Conservation (phyloP, 805 yeast species). For the Wickerhamomyces xylosicus region DNA sequence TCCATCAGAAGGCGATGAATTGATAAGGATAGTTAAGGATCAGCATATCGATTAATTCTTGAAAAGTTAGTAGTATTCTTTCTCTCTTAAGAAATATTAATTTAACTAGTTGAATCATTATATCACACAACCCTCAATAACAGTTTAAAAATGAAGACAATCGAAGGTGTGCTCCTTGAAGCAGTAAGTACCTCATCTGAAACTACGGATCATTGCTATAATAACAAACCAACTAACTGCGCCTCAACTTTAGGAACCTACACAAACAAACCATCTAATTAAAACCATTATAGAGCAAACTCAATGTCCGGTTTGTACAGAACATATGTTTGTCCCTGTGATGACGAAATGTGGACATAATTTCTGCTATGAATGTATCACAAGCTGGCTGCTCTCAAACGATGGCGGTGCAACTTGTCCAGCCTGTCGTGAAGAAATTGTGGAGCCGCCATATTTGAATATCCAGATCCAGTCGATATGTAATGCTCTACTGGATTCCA, state of each 20-base stretch:
- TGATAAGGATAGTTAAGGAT: too few species aligned
- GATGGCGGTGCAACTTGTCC: conserved; percentile 43
- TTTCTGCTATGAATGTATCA: conserved; percentile 59
- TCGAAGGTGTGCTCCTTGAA: conserved; percentile 9
- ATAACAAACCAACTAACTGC: conserved; percentile 1
- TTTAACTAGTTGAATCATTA: too few species aligned
- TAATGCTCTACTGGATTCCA: conserved; percentile 29
- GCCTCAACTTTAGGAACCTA: conserved; percentile 6
- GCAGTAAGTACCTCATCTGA: conserved; percentile 12
- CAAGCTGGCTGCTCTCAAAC: conserved; percentile 48
- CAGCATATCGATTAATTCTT: too few species aligned
- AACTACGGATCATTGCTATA: background rate
- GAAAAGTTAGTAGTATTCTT: too few species aligned
- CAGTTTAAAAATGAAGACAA: background rate
- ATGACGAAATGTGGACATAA: conserved; percentile 63
- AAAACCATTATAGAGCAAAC: conserved; percentile 20
- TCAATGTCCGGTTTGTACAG: conserved; percentile 58
- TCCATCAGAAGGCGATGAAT: too few species aligned
- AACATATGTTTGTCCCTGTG: conserved; percentile 56
- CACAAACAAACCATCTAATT: conserved; percentile 5
- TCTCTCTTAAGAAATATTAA: too few species aligned
- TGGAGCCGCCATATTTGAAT: conserved; percentile 42
- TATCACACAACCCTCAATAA: background rate
- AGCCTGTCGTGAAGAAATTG: conserved; percentile 44
- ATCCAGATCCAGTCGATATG: conserved; percentile 38